Conservation (phyloP, 371 early-diverging fungal species). For the Conidiobolus coronatus region DNA sequence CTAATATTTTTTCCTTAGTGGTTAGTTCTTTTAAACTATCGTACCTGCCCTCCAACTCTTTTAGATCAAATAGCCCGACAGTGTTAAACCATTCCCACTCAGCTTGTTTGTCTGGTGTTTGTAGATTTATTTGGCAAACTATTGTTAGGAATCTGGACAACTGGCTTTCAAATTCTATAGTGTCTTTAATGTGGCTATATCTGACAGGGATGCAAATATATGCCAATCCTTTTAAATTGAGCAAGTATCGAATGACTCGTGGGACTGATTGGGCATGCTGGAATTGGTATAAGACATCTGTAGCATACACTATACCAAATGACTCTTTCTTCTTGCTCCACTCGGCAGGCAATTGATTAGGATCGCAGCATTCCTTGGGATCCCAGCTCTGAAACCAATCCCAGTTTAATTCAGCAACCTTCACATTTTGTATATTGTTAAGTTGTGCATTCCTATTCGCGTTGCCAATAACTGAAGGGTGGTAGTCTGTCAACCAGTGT, state of each 20-base stretch:
- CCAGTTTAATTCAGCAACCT: neutral
- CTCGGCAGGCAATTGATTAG: neutral
- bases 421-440: neutral
- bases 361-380: neutral
- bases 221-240: neutral
- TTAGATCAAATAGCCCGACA: too few relatives aligned
- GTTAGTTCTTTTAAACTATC: too few relatives aligned
- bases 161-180: constrained; percentile 1
- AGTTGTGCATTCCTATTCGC: neutral
- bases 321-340: neutral
- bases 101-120: too few relatives aligned
- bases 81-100: too few relatives aligned
- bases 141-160: too few relatives aligned
- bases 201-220: neutral
- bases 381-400: neutral
- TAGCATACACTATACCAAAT: neutral
- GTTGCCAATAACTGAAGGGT: neutral
- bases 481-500: neutral
- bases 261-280: constrained; percentile 1
- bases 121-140: too few relatives aligned
- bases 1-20: too few relatives aligned
- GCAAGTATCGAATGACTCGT: neutral
- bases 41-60: too few relatives aligned
- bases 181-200: constrained; percentile 1
- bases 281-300: constrained; percentile 3